These are phyloP conservation scores for Camelina hispida DNA, from an alignment of 345 rosid species.

Conservation along the genomic window DNA sequence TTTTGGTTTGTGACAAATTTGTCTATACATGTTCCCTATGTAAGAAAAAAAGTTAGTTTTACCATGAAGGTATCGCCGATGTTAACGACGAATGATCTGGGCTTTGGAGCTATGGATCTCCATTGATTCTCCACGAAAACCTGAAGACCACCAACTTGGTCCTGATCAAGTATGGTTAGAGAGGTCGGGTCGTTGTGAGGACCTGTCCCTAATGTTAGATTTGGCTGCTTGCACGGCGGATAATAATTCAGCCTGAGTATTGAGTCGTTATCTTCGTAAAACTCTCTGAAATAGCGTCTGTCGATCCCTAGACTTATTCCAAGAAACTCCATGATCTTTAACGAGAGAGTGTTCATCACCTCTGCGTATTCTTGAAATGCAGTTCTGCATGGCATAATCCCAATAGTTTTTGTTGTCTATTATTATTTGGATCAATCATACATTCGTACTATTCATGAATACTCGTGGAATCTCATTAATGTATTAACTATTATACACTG, in stretches of 20 bases:
- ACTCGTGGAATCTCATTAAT: no score
- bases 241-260: constrained; percentile 72
- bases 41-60: neutral
- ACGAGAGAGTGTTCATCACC: constrained; percentile 41
- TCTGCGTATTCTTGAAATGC: constrained; percentile 41
- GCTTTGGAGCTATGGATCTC: constrained; percentile 63
- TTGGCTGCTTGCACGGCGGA: constrained; percentile 63
- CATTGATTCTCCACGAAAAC: constrained; percentile 62
- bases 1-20: neutral
- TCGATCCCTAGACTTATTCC: constrained; percentile 42
- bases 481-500: no score
- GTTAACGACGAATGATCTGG: constrained; percentile 63
- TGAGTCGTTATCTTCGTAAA: constrained; percentile 57
- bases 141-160: constrained; percentile 76
- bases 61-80: constrained; percentile 89
- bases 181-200: constrained; percentile 85
- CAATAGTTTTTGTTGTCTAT: no score
- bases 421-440: no score
- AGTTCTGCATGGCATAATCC: constrained; percentile 17
- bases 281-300: constrained; percentile 32
- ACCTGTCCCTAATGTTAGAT: constrained; percentile 74
- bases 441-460: no score
- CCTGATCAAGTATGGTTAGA: constrained; percentile 81
- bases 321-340: constrained; percentile 43
- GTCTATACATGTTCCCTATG: neutral